Conservation (phyloP, 1,139 yeast genomes). For the Hyphopichia fennica region DNA sequence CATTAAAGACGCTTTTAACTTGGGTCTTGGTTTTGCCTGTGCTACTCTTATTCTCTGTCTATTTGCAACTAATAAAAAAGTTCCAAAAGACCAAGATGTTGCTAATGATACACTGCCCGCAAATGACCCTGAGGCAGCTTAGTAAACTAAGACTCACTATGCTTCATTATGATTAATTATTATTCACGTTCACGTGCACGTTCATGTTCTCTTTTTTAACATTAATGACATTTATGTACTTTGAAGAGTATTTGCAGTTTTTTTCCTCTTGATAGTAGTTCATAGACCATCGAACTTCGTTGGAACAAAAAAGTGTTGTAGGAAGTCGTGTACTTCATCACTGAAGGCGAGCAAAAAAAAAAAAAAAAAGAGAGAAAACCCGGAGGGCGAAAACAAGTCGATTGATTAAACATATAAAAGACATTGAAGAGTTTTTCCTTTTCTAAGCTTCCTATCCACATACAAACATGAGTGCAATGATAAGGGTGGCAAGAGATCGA, state of each 20-base stretch:
- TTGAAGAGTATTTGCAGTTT: background rate
- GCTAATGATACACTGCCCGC: no score
- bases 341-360: background rate
- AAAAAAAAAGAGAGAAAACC: background rate
- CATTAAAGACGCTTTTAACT: slow-evolving; percentile 28
- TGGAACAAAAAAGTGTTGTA: background rate
- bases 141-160: no score
- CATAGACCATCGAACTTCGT: background rate
- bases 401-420: no score
- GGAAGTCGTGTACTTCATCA: background rate
- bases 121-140: no score
- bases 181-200: no score
- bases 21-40: slow-evolving; percentile 22
- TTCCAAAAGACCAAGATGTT: slow-evolving; percentile 23
- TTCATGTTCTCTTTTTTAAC: no score
- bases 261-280: background rate
- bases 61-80: slow-evolving; percentile 23
- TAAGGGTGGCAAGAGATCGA: background rate
- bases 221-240: no score
- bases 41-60: slow-evolving; percentile 18
- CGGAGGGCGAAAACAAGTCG: background rate
- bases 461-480: background rate
- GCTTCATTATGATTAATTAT: no score
- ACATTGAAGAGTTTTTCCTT: no score
- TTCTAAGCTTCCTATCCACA: no score